Percentiles rank a stretch among this genome's conserved stretches.
These are phyloP conservation scores for Schizochytrium sp. DNA, from an alignment of 108 stramenopile genomes.

Conservation along the genomic window DNA sequence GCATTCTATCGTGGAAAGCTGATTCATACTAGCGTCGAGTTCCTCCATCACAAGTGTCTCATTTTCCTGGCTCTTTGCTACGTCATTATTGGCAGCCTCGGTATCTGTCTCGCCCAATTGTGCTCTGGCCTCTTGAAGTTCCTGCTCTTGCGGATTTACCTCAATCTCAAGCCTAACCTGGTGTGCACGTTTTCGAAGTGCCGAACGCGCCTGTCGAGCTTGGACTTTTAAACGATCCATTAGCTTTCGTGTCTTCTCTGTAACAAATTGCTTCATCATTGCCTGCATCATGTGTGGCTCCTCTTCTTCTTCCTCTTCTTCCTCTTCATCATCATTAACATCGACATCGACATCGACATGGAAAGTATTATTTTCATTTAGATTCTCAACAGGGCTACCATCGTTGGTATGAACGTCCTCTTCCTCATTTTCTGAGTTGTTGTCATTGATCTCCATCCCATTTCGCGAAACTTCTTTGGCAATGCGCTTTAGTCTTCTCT, in stretches of 20 bases:
- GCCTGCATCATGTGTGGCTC: background rate
- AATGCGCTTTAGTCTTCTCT: too few relatives aligned
- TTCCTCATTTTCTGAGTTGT: background rate
- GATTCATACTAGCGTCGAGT: background rate
- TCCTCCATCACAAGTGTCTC: background rate
- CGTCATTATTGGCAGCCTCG: too few relatives aligned
- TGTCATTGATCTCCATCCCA: background rate
- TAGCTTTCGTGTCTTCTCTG: background rate
- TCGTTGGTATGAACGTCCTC: background rate
- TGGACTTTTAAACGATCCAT: background rate
- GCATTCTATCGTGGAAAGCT: background rate
- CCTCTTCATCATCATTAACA: background rate
- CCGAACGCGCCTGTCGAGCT: background rate
- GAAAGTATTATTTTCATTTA: background rate
- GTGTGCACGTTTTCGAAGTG: background rate
- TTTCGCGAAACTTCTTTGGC: too few relatives aligned
- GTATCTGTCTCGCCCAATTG: too few relatives aligned
- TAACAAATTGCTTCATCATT: background rate
- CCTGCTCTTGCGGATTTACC: too few relatives aligned
- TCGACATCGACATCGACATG: background rate
- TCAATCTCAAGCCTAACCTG: background rate
- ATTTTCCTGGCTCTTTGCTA: too few relatives aligned
- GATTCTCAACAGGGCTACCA: too few relatives aligned
- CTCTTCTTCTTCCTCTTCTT: background rate
- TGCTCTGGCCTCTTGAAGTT: too few relatives aligned